phyloP scores from a whole-genome alignment of 1,284 basidiomycete genomes.

The Puccinia triticina region DNA sequence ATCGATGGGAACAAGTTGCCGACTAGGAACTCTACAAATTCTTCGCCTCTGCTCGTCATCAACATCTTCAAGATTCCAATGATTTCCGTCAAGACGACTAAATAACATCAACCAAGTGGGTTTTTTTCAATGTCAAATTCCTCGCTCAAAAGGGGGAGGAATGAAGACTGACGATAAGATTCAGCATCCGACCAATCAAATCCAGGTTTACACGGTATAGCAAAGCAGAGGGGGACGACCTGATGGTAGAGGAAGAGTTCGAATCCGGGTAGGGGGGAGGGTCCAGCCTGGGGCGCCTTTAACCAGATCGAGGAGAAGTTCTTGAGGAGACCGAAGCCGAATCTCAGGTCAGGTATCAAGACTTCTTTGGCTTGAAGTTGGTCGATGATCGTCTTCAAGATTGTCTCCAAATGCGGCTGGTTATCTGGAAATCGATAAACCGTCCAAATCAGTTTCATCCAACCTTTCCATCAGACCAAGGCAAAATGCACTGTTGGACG shows the following conservation, averaged over 20 bases:
- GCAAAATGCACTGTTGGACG: background rate
- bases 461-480: background rate
- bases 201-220: slow-evolving; percentile 74
- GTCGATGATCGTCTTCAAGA: slow-evolving; percentile 68
- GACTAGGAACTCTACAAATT: slow-evolving; percentile 80
- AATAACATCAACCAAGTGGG: background rate
- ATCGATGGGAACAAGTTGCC: slow-evolving; percentile 82
- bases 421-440: slow-evolving; percentile 67
- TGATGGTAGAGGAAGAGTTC: slow-evolving; percentile 89
- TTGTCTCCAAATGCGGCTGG: slow-evolving; percentile 74
- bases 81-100: slow-evolving; percentile 84
- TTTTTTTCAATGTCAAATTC: background rate
- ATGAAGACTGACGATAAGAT: slow-evolving; percentile 59
- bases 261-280: slow-evolving; percentile 77
- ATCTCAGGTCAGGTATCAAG: slow-evolving; percentile 75
- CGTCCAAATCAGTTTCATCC: background rate
- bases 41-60: slow-evolving; percentile 75
- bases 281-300: slow-evolving; percentile 54
- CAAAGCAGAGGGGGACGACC: slow-evolving; percentile 79
- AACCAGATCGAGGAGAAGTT: slow-evolving; percentile 76
- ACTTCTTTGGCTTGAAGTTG: slow-evolving; percentile 70
- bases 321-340: slow-evolving; percentile 79
- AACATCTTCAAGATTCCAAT: slow-evolving; percentile 80
- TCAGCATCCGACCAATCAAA: slow-evolving; percentile 90
- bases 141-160: background rate